Base-by-base conservation (phyloP, 129 eudicot genomes). In the Pittosporum tobira region DNA sequence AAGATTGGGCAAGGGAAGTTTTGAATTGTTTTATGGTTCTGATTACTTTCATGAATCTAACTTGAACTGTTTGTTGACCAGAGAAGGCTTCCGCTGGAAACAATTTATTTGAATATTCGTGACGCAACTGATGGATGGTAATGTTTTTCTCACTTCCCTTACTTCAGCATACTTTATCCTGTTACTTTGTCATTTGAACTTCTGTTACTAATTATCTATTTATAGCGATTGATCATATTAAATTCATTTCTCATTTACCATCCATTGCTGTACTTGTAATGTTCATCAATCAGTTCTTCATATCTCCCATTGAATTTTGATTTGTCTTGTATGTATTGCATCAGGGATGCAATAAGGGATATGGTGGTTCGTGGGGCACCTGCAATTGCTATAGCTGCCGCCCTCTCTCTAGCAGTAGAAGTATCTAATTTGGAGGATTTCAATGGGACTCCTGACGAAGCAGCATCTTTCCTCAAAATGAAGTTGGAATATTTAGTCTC, bases 341-440 rank as follows among this genome's bases (percentile, higher is more conserved):
- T n/a, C 67, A 91, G 99, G 99, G 65, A 44, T 64, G 99, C 99
- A 49, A 87, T 91, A 64, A 69, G 70, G 72, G 99, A 91, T 20
- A 91, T 91, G 99, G 99, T 91, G 65, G 99, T 91, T 29, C 99
- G 99, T 23, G 99, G 99, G 34, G 99, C 99, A 31, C 99, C 99
- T 52, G 99, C 99, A 25, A 91, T 91, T 26, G 99, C 99, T 63
- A 81, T 86, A 51, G 99, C 99, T 48, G 99, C 94, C n/a, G 99
- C 94, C n/a, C 96, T 91, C 34, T 83, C 96, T n/a, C 71, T 91
- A 34, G 96, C 99, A 0, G 96, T 87, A 22, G 94, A 87, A 77
- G 66, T 67, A 61, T 78, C 79, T 50, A 81, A 76, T 51, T 68
- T 76, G 15, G 59, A 51, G 36, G 57, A 65, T 51, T 80, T 77